These are phyloP conservation scores for Boletus sp. DNA, from an alignment of 768 basidiomycete genomes.

Conservation along the genomic window DNA sequence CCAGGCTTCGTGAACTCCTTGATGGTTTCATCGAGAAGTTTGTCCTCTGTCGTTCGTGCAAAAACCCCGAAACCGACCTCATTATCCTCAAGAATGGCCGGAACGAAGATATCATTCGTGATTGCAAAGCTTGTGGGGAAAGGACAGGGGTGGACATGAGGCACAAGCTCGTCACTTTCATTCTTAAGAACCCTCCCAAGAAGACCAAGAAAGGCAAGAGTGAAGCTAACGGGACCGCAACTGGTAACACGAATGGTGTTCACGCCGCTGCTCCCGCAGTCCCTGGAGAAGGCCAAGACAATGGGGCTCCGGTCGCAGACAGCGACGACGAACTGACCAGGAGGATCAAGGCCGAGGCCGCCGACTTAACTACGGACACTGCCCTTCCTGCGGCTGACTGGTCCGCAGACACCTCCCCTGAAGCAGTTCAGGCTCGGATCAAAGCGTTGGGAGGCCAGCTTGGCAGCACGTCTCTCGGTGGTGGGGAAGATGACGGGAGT, in stretches of 20 bases:
- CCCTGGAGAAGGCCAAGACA: slow-evolving; percentile 40
- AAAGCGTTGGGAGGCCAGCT: slow-evolving; percentile 62
- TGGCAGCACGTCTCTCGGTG: slow-evolving; percentile 47
- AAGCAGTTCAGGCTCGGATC: slow-evolving; percentile 82
- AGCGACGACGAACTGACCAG: slow-evolving; percentile 86
- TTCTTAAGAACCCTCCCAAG: slow-evolving; percentile 95
- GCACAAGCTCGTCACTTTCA: slow-evolving; percentile 94
- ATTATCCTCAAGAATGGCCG: slow-evolving; percentile 81
- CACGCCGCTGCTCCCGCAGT: slow-evolving; percentile 37
- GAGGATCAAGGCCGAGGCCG: slow-evolving; percentile 90
- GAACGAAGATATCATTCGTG: slow-evolving; percentile 83
- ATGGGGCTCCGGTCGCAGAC: slow-evolving; percentile 51
- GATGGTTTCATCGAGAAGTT: slow-evolving; percentile 98
- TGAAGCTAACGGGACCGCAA: slow-evolving; percentile 53
- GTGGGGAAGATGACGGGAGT: slow-evolving; percentile 80
- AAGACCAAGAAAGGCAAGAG: slow-evolving; percentile 54
- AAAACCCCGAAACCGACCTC: slow-evolving; percentile 98
- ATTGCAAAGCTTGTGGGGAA: slow-evolving; percentile 98
- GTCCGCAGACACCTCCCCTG: slow-evolving; percentile 89
- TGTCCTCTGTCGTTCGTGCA: slow-evolving; percentile 94
- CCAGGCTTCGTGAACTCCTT: slow-evolving; percentile 90
- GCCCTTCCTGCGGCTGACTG: slow-evolving; percentile 71
- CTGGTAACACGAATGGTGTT: slow-evolving; percentile 46
- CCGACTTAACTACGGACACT: slow-evolving; percentile 63
- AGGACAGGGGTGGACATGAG: slow-evolving; percentile 92